Percentiles rank a stretch among this genome's conserved stretches.
Evolutionary conservation across 2,329 filamentous ascomycete species (phyloP).

Genomic region (Alternaria brassicae): DNA sequence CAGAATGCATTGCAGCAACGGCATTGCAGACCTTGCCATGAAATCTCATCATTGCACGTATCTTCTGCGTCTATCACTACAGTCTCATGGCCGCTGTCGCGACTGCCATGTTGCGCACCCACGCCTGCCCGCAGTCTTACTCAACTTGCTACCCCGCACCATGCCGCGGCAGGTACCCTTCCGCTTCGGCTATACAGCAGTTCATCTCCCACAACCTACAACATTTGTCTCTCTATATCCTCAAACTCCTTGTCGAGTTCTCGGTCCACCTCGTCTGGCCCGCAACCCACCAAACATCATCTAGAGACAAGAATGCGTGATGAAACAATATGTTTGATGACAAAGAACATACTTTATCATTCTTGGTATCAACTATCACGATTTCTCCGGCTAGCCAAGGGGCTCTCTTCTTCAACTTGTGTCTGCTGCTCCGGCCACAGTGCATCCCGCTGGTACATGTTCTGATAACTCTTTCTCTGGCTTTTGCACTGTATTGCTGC

Average conservation of each 20-base stretch:
- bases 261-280: not conserved
- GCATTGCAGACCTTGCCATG: not conserved
- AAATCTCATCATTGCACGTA: not conserved
- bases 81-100: not conserved
- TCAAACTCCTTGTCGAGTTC: not conserved
- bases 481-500: not conserved
- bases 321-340: not conserved
- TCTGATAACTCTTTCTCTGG: not conserved
- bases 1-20: not conserved
- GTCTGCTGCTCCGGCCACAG: not conserved
- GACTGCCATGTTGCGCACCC: not conserved
- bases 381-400: not conserved
- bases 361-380: conserved; percentile 11
- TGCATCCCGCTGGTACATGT: not conserved
- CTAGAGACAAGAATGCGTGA: not conserved
- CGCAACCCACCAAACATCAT: too few species aligned
- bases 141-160: conserved; percentile 20
- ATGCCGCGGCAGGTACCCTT: conserved; percentile 9
- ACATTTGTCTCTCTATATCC: not conserved
- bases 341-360: conserved; percentile 14
- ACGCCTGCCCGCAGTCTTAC: not conserved
- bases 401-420: not conserved
- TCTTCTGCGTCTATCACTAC: not conserved
- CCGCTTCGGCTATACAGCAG: conserved; percentile 10
- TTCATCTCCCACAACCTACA: not conserved